These are phyloP conservation scores for Aspergillus quadricinctus DNA, from an alignment of 2,329 filamentous ascomycete species.

Conservation along the genomic window DNA sequence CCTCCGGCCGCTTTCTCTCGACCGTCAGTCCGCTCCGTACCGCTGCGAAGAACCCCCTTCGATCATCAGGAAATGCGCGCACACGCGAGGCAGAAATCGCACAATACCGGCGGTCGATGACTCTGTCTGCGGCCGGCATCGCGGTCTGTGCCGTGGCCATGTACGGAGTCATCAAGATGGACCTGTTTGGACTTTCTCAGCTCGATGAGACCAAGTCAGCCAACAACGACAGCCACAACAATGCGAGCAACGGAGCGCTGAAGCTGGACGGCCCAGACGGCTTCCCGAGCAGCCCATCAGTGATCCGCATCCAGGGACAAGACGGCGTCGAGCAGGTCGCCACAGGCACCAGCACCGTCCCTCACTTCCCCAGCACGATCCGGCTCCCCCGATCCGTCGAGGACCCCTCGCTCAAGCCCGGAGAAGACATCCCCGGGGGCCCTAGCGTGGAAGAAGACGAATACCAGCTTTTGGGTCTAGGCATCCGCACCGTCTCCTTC, in stretches of 20 bases:
- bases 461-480: conserved; percentile 84
- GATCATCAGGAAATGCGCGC: conserved; percentile 16
- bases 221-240: conserved; percentile 7
- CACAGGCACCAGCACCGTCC: conserved; percentile 76
- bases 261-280: conserved; percentile 40
- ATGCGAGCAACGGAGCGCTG: conserved; percentile 19
- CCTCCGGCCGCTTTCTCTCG: conserved; percentile 19
- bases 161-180: conserved; percentile 37
- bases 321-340: conserved; percentile 70
- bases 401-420: conserved; percentile 28
- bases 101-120: conserved; percentile 29
- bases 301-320: conserved; percentile 41
- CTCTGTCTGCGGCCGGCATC: conserved; percentile 35
- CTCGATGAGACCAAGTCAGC: conserved; percentile 10
- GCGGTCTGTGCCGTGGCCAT: conserved; percentile 36
- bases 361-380: conserved; percentile 71
- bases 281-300: conserved; percentile 29
- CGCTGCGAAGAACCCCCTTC: conserved; percentile 27
- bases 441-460: conserved; percentile 41
- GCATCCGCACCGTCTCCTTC: conserved; percentile 86
- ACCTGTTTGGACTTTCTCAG: conserved; percentile 30
- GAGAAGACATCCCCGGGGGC: conserved; percentile 34
- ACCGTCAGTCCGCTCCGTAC: conserved; percentile 26
- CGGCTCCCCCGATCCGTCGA: conserved; percentile 50
- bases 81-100: conserved; percentile 21